Conservation (phyloP, 768 basidiomycete genomes). For the Hypsizygus marmoreus region DNA sequence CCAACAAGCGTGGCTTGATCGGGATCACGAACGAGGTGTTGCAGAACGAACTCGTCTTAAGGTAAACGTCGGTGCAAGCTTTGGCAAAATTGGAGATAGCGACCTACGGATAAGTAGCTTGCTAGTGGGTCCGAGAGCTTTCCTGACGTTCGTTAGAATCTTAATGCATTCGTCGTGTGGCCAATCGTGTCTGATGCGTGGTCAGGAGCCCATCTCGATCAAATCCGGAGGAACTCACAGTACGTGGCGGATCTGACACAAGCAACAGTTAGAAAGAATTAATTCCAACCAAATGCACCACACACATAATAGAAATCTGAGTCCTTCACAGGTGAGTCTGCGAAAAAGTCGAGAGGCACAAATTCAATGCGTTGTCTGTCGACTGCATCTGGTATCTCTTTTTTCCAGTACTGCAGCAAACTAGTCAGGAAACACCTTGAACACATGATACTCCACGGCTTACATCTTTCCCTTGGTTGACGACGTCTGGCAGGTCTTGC, state of each 20-base stretch:
- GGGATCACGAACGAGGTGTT: too few species aligned
- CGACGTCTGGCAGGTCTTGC: slow-evolving; percentile 48
- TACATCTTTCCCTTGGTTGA: slow-evolving; percentile 40
- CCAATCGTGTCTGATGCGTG: slow-evolving; percentile 43
- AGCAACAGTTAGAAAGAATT: not conserved
- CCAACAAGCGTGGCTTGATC: too few species aligned
- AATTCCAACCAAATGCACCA: not conserved
- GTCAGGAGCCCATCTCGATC: too few species aligned
- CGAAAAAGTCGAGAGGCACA: slow-evolving; percentile 27
- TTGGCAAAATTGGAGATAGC: too few species aligned
- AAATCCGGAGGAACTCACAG: too few species aligned
- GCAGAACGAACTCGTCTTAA: too few species aligned
- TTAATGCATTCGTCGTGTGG: slow-evolving; percentile 25
- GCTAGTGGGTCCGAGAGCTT: slow-evolving; percentile 27
- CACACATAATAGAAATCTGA: slow-evolving; percentile 28
- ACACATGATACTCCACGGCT: not conserved
- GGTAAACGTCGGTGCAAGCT: too few species aligned
- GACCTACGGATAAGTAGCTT: slow-evolving; percentile 31
- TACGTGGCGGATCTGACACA: slow-evolving; percentile 13
- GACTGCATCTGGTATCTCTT: not conserved
- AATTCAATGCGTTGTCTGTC: slow-evolving; percentile 17
- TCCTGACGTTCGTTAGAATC: slow-evolving; percentile 30
- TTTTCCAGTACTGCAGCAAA: not conserved
- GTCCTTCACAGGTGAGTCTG: slow-evolving; percentile 16
- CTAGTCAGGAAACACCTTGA: not conserved